phyloP scores from a whole-genome alignment of 306 rosid genomes.

The Astragalus glycyphyllos region DNA sequence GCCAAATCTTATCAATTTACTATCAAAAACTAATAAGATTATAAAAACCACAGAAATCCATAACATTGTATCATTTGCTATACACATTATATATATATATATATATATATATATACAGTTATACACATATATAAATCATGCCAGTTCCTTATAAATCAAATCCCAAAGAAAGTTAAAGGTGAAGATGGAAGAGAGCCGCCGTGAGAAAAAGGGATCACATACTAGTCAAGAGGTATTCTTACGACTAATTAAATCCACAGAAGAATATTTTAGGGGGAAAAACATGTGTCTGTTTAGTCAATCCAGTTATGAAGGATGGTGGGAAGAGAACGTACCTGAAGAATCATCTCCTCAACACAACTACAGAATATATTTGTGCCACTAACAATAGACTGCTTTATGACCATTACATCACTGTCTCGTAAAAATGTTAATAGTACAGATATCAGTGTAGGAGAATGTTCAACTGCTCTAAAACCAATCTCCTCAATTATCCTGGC shows the following conservation, averaged over 20 bases:
- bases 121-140: not conserved
- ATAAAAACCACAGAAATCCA: slow-evolving; percentile 22
- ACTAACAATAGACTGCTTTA: slow-evolving; percentile 70
- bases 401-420: slow-evolving; percentile 63
- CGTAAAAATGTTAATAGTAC: slow-evolving; percentile 65
- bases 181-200: not conserved
- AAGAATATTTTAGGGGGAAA: not conserved
- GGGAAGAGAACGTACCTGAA: slow-evolving; percentile 67
- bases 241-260: not conserved
- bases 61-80: not conserved
- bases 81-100: not conserved
- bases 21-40: slow-evolving; percentile 1
- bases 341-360: slow-evolving; percentile 75
- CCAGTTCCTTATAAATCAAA: not conserved
- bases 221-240: not conserved
- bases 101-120: not conserved
- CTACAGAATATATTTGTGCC: slow-evolving; percentile 66
- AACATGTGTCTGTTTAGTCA: not conserved
- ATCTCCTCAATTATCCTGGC: slow-evolving; percentile 87
- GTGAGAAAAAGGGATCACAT: not conserved
- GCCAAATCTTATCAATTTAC: not conserved
- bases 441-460: slow-evolving; percentile 68
- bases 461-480: slow-evolving; percentile 73
- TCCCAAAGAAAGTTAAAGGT: slow-evolving; percentile 6
- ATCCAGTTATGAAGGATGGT: not conserved